Percentiles rank a stretch among this genome's conserved stretches.
phyloP scores from a whole-genome alignment of 495 filamentous ascomycete species.

The Penicillium malachiteum region DNA sequence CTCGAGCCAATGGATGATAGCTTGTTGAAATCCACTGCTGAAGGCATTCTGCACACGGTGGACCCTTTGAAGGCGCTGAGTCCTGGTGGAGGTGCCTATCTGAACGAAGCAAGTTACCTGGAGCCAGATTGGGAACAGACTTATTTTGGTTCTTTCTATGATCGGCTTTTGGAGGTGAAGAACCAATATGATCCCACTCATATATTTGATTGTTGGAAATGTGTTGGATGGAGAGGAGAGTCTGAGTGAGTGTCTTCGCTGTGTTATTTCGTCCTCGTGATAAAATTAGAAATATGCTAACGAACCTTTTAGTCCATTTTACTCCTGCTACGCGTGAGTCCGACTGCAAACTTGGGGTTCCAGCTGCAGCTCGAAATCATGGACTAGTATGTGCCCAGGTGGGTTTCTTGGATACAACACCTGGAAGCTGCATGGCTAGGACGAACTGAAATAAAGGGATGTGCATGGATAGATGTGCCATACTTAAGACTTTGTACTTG shows the following conservation, averaged over 20 bases:
- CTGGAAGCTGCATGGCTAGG: too few relatives aligned
- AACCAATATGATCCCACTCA: slow-evolving; percentile 51
- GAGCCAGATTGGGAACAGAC: slow-evolving; percentile 58
- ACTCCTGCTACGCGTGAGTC: slow-evolving; percentile 6
- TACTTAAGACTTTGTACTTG: too few relatives aligned
- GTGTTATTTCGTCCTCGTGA: background rate
- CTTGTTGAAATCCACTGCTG: background rate
- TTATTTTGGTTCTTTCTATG: slow-evolving; percentile 56
- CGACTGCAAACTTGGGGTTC: too few relatives aligned
- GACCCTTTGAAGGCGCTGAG: slow-evolving; percentile 19
- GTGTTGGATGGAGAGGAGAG: slow-evolving; percentile 20
- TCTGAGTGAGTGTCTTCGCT: slow-evolving; percentile 7
- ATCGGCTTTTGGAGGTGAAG: slow-evolving; percentile 45
- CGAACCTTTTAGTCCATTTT: slow-evolving; percentile 1
- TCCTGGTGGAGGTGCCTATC: slow-evolving; percentile 18
- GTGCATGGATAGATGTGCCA: too few relatives aligned
- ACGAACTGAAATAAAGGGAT: too few relatives aligned
- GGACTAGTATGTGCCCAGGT: too few relatives aligned
- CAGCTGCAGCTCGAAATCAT: too few relatives aligned
- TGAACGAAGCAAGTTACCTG: slow-evolving; percentile 39
- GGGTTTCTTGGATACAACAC: too few relatives aligned
- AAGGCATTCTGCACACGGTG: slow-evolving; percentile 2
- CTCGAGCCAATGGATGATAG: background rate
- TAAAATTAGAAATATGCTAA: background rate
- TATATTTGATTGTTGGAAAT: slow-evolving; percentile 35